These are phyloP conservation scores for Wickerhamiella musiphila DNA, from an alignment of 805 yeast genomes.

Conservation along the genomic window DNA sequence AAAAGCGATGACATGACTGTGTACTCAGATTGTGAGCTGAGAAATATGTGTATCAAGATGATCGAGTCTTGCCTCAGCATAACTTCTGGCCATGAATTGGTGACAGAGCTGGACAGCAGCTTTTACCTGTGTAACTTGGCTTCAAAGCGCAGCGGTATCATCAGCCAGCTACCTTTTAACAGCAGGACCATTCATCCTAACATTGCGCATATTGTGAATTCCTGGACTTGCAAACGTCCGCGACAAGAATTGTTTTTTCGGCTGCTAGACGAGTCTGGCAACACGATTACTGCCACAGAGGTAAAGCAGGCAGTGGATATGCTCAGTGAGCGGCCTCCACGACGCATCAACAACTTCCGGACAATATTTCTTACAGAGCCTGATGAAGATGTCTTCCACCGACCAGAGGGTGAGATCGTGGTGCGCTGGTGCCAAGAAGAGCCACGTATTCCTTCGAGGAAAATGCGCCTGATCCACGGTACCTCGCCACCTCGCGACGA, in stretches of 20 bases:
- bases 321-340: slow-evolving; percentile 13
- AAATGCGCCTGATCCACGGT: slow-evolving; percentile 6
- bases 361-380: slow-evolving; percentile 5
- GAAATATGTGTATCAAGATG: not conserved
- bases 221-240: slow-evolving; percentile 9
- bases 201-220: not conserved
- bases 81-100: not conserved
- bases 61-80: not conserved
- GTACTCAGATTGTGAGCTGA: too few species aligned
- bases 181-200: slow-evolving; percentile 1
- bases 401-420: not conserved
- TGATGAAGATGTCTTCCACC: not conserved
- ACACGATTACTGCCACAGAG: slow-evolving; percentile 8
- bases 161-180: not conserved
- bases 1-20: too few species aligned
- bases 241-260: slow-evolving; percentile 11
- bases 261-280: slow-evolving; percentile 9
- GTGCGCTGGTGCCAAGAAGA: slow-evolving; percentile 3
- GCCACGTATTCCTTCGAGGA: slow-evolving; percentile 6
- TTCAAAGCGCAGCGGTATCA: slow-evolving; percentile 3
- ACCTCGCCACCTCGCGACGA: slow-evolving; percentile 3
- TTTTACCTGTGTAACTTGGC: not conserved
- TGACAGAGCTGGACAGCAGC: not conserved
- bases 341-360: slow-evolving; percentile 13
- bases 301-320: slow-evolving; percentile 8